phyloP scores from a whole-genome alignment of 768 basidiomycete species.

The Boletus vermiculosoides region DNA sequence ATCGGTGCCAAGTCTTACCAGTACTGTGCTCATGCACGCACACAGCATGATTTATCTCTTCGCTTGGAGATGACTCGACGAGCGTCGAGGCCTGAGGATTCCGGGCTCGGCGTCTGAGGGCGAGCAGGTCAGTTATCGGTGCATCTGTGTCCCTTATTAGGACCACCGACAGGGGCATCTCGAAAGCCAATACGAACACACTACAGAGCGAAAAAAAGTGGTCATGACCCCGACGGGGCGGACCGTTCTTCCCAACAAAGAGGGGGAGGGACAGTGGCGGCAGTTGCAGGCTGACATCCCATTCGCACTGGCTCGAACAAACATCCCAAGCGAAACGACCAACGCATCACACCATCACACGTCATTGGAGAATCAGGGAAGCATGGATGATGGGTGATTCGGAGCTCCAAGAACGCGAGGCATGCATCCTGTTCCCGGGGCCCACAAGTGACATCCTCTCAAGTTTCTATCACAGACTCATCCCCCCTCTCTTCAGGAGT shows the following conservation, averaged over 20 bases:
- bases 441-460: neutral
- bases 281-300: neutral
- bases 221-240: no score
- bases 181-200: no score
- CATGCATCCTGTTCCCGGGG: neutral
- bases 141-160: no score
- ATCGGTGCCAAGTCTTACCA: neutral
- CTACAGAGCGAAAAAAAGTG: no score
- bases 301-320: neutral
- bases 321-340: neutral
- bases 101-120: neutral
- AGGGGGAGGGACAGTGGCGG: neutral
- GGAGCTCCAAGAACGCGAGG: conserved; percentile 4
- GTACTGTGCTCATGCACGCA: neutral
- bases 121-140: neutral
- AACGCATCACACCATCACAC: neutral
- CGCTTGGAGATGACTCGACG: neutral
- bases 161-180: no score
- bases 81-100: neutral
- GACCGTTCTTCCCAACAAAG: neutral
- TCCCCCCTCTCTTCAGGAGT: neutral
- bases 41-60: neutral
- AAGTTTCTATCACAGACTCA: neutral
- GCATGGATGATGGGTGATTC: neutral
- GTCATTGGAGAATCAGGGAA: neutral